phyloP scores from a whole-genome alignment of 1,284 basidiomycete species.

The Sporisorium reilianum region DNA sequence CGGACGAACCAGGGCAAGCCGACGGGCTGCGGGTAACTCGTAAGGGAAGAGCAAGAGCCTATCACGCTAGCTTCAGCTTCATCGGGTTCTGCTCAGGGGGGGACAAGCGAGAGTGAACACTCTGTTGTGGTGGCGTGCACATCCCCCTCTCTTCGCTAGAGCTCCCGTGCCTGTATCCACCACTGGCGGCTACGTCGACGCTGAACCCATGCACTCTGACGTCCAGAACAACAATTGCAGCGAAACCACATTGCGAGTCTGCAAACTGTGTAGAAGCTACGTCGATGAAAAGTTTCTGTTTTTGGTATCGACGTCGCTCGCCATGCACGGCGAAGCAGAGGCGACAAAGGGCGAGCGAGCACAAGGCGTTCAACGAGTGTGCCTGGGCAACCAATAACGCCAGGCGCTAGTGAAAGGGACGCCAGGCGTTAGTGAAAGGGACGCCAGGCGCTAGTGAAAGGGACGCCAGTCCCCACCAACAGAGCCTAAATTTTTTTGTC shows the following conservation, averaged over 20 bases:
- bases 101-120: neutral
- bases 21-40: neutral
- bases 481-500: neutral
- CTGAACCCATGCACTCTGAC: neutral
- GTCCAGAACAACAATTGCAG: neutral
- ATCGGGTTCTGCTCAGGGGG: neutral
- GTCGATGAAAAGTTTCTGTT: neutral
- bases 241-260: neutral
- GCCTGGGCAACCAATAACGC: neutral
- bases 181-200: conserved; percentile 3
- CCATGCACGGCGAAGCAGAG: neutral
- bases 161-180: conserved; percentile 6
- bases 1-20: neutral
- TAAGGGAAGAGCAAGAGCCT: neutral
- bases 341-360: neutral
- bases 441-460: neutral
- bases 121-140: neutral
- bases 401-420: neutral
- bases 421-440: neutral
- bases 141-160: conserved; percentile 1
- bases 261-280: conserved; percentile 8
- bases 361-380: conserved; percentile 1
- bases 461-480: neutral
- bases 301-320: conserved; percentile 9
- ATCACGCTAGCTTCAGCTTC: no score